A percentile compares a stretch with the other conserved stretches of the same genome.
phyloP scores from a whole-genome alignment of 1,139 yeast genomes.

The Kodamaea arcana region DNA sequence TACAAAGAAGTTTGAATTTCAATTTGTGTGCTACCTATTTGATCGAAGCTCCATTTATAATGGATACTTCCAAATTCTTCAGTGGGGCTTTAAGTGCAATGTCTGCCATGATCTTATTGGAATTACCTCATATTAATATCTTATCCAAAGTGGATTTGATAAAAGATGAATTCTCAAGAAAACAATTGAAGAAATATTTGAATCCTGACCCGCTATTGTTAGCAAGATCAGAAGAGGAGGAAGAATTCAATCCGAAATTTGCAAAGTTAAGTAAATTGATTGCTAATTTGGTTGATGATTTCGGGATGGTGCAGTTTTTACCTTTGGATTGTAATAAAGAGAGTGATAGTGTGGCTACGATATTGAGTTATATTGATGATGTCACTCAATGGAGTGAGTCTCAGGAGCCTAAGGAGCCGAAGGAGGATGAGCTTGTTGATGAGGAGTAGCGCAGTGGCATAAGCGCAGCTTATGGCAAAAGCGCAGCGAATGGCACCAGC shows the following conservation, averaged over 20 bases:
- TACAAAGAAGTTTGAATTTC: constrained; percentile 74
- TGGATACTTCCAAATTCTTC: constrained; percentile 87
- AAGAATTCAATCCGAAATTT: constrained; percentile 65
- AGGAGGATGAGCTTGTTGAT: constrained; percentile 52
- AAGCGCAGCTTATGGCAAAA: too few relatives aligned
- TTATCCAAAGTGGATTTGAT: constrained; percentile 83
- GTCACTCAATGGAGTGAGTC: constrained; percentile 96
- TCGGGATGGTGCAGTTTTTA: constrained; percentile 96
- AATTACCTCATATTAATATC: constrained; percentile 89
- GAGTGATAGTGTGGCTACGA: constrained; percentile 71
- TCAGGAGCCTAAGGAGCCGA: constrained; percentile 96
- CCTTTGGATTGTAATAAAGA: constrained; percentile 84
- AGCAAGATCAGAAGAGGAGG: constrained; percentile 22
- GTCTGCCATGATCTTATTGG: constrained; percentile 96
- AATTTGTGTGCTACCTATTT: constrained; percentile 89
- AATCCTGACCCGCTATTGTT: constrained; percentile 88
- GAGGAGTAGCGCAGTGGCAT: too few relatives aligned
- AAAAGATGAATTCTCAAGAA: constrained; percentile 66
- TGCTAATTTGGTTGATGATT: constrained; percentile 89
- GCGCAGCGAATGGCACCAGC: too few relatives aligned
- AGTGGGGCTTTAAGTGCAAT: constrained; percentile 95
- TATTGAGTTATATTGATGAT: constrained; percentile 89
- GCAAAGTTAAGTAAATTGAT: constrained; percentile 72
- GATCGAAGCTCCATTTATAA: constrained; percentile 88
- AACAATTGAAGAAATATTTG: constrained; percentile 75